These are phyloP conservation scores for Epichloe amarillans DNA, from an alignment of 2,329 filamentous ascomycete genomes.

Conservation along the genomic window DNA sequence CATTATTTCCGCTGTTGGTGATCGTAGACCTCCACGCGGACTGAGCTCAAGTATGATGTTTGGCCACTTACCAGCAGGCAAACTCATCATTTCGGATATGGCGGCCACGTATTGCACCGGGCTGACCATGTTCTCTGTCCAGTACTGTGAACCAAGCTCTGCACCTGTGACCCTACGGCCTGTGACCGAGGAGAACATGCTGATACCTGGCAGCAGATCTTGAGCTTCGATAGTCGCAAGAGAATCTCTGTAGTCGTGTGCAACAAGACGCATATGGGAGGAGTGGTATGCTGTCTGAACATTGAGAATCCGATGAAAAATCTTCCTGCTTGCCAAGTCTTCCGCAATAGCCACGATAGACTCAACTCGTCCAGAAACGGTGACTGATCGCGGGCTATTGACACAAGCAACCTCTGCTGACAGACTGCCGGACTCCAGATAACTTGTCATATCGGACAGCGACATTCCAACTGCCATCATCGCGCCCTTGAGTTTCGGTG, in stretches of 20 bases:
- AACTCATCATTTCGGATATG: constrained; percentile 21
- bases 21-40: constrained; percentile 23
- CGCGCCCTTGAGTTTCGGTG: constrained; percentile 19
- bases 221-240: constrained; percentile 13
- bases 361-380: constrained; percentile 26
- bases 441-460: constrained; percentile 12
- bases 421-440: constrained; percentile 12
- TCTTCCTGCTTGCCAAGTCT: constrained; percentile 16
- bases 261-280: constrained; percentile 27
- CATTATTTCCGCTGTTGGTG: constrained; percentile 24
- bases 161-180: constrained; percentile 13
- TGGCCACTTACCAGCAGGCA: constrained; percentile 15
- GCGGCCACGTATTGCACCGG: constrained; percentile 31
- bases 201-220: constrained; percentile 7
- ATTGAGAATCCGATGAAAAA: constrained; percentile 23
- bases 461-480: constrained; percentile 30
- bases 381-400: constrained; percentile 30
- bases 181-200: constrained; percentile 30
- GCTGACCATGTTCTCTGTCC: constrained; percentile 31
- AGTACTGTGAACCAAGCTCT: constrained; percentile 26
- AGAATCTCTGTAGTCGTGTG: constrained; percentile 20
- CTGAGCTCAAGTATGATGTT: constrained; percentile 29
- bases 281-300: constrained; percentile 32
- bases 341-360: constrained; percentile 18
- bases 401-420: constrained; percentile 27